Evolutionary conservation across 225 moss, liverwort and hornwort species (phyloP).

Genomic region (Pseudoscleropodium purum): DNA sequence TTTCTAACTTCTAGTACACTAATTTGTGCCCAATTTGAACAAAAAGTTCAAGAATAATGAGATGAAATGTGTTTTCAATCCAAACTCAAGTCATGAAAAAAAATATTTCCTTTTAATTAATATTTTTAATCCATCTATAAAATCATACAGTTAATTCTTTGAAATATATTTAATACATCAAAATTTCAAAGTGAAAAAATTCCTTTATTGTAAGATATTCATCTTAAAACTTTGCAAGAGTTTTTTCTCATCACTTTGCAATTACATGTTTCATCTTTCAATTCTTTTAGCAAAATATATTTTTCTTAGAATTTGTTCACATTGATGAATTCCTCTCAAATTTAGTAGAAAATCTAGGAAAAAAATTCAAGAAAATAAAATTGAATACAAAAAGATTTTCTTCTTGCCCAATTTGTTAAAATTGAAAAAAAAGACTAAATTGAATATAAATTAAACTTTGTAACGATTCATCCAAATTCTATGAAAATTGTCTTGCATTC

Average conservation of each 20-base stretch:
- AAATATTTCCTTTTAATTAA: background rate
- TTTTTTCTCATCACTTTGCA: no score
- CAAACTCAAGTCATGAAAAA: fast-evolving
- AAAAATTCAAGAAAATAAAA: background rate
- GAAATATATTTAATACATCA: background rate
- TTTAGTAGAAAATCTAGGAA: background rate
- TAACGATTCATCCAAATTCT: no score
- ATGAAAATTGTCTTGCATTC: background rate
- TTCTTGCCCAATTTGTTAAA: fast-evolving
- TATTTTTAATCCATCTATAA: background rate
- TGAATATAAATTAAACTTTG: background rate
- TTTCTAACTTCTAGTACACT: background rate
- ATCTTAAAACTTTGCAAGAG: background rate
- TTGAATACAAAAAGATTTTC: fast-evolving
- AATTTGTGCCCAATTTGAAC: background rate
- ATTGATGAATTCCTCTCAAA: background rate
- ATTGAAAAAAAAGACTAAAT: background rate
- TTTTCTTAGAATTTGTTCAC: fast-evolving
- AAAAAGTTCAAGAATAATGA: background rate
- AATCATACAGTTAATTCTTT: fast-evolving
- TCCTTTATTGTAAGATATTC: no score
- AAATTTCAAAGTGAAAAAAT: background rate
- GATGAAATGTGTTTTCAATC: fast-evolving
- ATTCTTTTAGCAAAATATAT: background rate
- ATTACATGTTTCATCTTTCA: background rate